These are phyloP conservation scores for Saussurea involucrata DNA, from an alignment of 129 eudicot species.

Conservation along the genomic window DNA sequence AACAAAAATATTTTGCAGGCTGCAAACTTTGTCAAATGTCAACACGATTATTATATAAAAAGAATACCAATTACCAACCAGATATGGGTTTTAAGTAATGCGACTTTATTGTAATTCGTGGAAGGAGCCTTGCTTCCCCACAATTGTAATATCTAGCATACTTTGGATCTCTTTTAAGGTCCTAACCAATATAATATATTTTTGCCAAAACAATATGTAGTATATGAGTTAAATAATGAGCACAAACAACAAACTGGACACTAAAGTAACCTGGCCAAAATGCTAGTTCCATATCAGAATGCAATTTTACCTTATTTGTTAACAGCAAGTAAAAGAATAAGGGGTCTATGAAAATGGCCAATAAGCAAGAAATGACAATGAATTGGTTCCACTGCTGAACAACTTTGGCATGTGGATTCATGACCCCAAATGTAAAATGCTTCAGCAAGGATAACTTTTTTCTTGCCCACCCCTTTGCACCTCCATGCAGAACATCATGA, in stretches of 20 bases:
- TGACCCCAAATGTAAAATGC: constrained; percentile 50
- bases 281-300: neutral
- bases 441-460: constrained; percentile 38
- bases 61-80: too few relatives aligned
- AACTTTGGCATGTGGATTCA: constrained; percentile 70
- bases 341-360: constrained; percentile 76
- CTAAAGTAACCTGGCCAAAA: neutral
- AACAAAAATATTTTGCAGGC: too few relatives aligned
- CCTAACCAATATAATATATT: too few relatives aligned
- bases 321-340: constrained; percentile 68
- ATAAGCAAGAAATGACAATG: constrained; percentile 57
- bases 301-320: constrained; percentile 37
- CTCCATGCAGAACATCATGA: constrained; percentile 42
- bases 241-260: neutral
- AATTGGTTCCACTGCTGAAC: constrained; percentile 81
- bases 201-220: neutral
- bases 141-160: too few relatives aligned
- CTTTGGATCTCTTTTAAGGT: too few relatives aligned
- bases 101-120: too few relatives aligned
- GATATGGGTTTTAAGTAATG: too few relatives aligned
- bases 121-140: too few relatives aligned
- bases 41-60: too few relatives aligned
- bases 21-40: too few relatives aligned
- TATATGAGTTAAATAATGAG: neutral
- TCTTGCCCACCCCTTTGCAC: constrained; percentile 55